These are phyloP conservation scores for Fagopyrum homotropicum DNA, from an alignment of 148 eudicot genomes.

Conservation along the genomic window DNA sequence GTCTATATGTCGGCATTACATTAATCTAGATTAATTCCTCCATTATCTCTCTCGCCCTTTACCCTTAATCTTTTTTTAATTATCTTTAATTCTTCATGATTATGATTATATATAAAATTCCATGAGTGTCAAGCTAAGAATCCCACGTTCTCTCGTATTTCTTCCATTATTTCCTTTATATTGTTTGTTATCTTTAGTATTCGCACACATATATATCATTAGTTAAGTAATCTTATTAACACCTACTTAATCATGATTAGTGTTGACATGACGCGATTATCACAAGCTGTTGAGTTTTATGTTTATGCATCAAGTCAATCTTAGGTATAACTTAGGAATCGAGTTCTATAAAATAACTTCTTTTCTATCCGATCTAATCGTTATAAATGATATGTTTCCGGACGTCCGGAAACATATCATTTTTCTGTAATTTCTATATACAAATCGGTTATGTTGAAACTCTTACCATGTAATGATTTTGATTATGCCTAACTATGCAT, in stretches of 20 bases:
- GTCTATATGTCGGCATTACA: conserved; percentile 11
- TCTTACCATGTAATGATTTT: not conserved
- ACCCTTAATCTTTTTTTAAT: not conserved
- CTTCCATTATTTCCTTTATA: conserved; percentile 1
- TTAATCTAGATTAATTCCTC: conserved; percentile 3
- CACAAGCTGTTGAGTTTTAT: no score
- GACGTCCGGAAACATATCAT: not conserved
- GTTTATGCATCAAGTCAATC: no score
- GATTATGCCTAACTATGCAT: no score
- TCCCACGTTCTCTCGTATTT: conserved; percentile 12
- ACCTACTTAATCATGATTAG: conserved; percentile 6
- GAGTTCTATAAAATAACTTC: no score
- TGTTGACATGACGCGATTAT: not conserved
- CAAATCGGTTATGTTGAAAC: not conserved
- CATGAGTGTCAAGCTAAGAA: not conserved
- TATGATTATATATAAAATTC: conserved; percentile 4
- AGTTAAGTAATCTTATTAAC: not conserved
- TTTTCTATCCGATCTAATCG: no score
- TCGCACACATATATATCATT: not conserved
- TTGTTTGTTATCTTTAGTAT: not conserved
- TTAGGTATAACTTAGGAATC: no score
- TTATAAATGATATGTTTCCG: no score
- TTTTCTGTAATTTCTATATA: not conserved
- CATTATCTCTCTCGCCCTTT: conserved; percentile 10
- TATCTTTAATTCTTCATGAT: not conserved